Base-by-base conservation (phyloP, 2,329 filamentous ascomycete genomes). In the Exophiala mesophila region DNA sequence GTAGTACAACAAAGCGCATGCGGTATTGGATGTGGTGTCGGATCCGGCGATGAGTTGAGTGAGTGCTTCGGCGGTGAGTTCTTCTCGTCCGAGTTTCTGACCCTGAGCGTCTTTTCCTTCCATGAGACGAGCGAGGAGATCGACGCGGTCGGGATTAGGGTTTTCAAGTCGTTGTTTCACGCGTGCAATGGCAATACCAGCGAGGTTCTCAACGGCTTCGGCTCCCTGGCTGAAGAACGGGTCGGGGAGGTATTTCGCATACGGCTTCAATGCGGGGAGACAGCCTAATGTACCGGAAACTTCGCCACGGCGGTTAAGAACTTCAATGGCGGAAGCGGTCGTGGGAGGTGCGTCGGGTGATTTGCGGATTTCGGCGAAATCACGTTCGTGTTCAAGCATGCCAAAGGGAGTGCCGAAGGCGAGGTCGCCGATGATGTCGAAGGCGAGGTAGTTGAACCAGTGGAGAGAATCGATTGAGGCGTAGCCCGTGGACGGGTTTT, bases 21-120 rank as follows among this genome's bases (percentile, higher is more conserved):
- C 83, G 0, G 88, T 86, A 62, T 82, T 86, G 50, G 72, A 78
- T 12, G 84, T 82, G 3, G 72, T 68, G 49, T 85, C 82, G 15
- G 77, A 78, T 57, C 81, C 82, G 20, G 82, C 79, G 55, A 85
- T 94, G 30, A 95, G 76, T 63, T 95, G 88, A 0, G 88, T 95
- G 18, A 94, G 70, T 0, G 88, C 88, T 67, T 95, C 89, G 24
- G 88, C 88, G 0, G 87, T 94, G 39, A 95, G 72, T 61, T 95
- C 88, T 54, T 84, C 76, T 18, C 85, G 76, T 3, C 85, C 82
- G 0, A 95, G 75, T 8, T 79, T 82, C 45, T 85, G 70, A 42
- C 88, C 88, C 17, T 78, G 83, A 47, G 86, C 83, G 61, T 95
- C 87, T 43, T 84, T 82, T 35, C 86, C 88, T 64, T 94, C 84